Conservation (phyloP, 2,329 filamentous ascomycete species). For the Fusarium vanettenii region DNA sequence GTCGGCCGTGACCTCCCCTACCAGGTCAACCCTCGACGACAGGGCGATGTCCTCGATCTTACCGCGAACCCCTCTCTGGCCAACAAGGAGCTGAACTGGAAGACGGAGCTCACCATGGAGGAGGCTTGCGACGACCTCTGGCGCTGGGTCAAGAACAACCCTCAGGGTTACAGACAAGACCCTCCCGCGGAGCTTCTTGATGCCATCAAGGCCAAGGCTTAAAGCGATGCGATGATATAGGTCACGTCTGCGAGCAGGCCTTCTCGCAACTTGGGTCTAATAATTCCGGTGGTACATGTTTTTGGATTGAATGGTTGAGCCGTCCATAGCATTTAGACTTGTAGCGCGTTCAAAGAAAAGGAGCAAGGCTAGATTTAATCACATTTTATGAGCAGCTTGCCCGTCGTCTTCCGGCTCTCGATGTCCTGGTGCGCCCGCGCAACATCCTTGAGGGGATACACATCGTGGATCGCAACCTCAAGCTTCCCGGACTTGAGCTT, state of each 20-base stretch:
- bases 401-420: slow-evolving; percentile 83
- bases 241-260: slow-evolving; percentile 28
- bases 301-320: slow-evolving; percentile 33
- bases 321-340: slow-evolving; percentile 39
- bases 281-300: slow-evolving; percentile 23
- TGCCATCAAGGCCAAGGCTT: slow-evolving; percentile 60
- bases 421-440: slow-evolving; percentile 80
- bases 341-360: slow-evolving; percentile 31
- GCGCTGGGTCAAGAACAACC: slow-evolving; percentile 98
- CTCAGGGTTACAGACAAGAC: slow-evolving; percentile 91
- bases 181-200: slow-evolving; percentile 87
- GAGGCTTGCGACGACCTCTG: slow-evolving; percentile 94
- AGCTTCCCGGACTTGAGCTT: slow-evolving; percentile 77
- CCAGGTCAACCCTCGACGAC: slow-evolving; percentile 83
- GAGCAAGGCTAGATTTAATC: slow-evolving; percentile 49
- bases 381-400: slow-evolving; percentile 82
- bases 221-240: slow-evolving; percentile 20
- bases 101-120: slow-evolving; percentile 89
- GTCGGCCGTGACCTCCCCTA: slow-evolving; percentile 90
- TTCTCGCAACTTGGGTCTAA: slow-evolving; percentile 26
- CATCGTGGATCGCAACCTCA: slow-evolving; percentile 78
- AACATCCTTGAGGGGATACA: slow-evolving; percentile 81
- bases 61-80: slow-evolving; percentile 91
- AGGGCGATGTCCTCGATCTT: slow-evolving; percentile 92
- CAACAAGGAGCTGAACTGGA: slow-evolving; percentile 91